Base-by-base conservation (phyloP, 2,329 filamentous ascomycete species). In the Fusarium solani-melongenae region DNA sequence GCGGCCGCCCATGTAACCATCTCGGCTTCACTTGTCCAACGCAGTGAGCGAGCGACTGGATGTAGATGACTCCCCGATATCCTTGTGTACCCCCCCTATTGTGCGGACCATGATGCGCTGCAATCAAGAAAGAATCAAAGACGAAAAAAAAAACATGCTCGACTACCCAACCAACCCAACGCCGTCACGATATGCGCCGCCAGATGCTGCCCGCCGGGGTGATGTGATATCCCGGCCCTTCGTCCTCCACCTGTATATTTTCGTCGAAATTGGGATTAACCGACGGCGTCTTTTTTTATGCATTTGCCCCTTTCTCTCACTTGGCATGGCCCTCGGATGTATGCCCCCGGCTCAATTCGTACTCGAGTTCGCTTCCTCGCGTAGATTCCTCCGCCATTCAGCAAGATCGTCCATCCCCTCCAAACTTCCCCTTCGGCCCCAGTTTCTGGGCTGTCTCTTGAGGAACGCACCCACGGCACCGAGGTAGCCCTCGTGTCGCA, bases 401-500 rank as follows among this genome's bases (percentile, higher is more conserved):
- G 79, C 70, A 53, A 80, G 44, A 20, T 82, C 79, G 7, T 83
- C 79, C 75, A 80, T 76, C 14, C 77, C 80, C 87, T 95, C 93
- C 39, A 95, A 86, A 79, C 94, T 97, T 63, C 92, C 92, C 68
- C 95, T 88, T 44, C 96, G 88, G 1, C 95, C 95, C 96, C 96
- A 98, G 78, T 98, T 97, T 71, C 88, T 89, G 0, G 96, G 96
- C 83, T 98, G 94, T 53, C 95, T 87, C 84, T 96, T 97, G 68
- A 99, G 85, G 81, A 99, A 99, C 0, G 96, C 96, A 2, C 96
- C 96, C 0, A 98, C 96, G 22, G 95, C 91, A 11, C 96, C 96
- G 1, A 99, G 89, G 81, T 98, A 99, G 29, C 96, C 96, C 83
- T 99, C 96, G 79, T 99, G 96, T 7, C 96, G 89, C 68, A 99